phyloP scores from a whole-genome alignment of 2,329 filamentous ascomycete genomes.

The Cyanodermella asteris region DNA sequence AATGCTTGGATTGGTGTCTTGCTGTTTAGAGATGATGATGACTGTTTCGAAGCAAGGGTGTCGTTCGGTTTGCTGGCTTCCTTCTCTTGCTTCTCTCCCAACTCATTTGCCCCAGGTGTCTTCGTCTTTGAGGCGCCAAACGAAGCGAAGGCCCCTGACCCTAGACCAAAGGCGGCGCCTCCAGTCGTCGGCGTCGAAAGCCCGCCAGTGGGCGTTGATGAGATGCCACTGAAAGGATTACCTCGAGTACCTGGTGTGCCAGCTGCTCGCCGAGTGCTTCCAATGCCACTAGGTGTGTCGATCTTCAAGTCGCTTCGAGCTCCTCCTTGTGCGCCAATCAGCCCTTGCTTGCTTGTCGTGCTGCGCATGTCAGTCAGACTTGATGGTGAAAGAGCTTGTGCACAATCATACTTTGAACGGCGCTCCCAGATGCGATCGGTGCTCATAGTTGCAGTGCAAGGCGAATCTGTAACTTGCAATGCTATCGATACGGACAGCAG shows the following conservation, averaged over 20 bases:
- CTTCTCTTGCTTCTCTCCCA: conserved; percentile 40
- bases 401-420: conserved; percentile 20
- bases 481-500: too few relatives aligned
- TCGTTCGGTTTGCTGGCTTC: conserved; percentile 17
- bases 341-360: conserved; percentile 33
- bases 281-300: conserved; percentile 42
- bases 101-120: conserved; percentile 40
- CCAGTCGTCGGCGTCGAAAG: conserved; percentile 54
- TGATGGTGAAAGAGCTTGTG: conserved; percentile 47
- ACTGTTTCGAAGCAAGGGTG: conserved; percentile 14
- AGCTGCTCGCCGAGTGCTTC: conserved; percentile 54
- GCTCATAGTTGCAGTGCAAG: too few relatives aligned
- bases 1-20: conserved; percentile 12
- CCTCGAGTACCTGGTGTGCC: conserved; percentile 49
- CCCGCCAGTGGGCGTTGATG: conserved; percentile 44
- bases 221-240: conserved; percentile 59
- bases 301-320: conserved; percentile 32
- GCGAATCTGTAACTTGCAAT: too few relatives aligned
- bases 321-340: conserved; percentile 29
- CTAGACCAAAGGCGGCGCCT: conserved; percentile 78
- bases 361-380: conserved; percentile 39
- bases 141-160: conserved; percentile 90
- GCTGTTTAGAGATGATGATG: conserved; percentile 19
- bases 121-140: conserved; percentile 69
- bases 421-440: conserved; percentile 9